Evolutionary conservation across 2,329 filamentous ascomycete genomes (phyloP), one percentile per base, ranked within the genome.

Genomic region (Ceratocystis cacaofunesta): DNA sequence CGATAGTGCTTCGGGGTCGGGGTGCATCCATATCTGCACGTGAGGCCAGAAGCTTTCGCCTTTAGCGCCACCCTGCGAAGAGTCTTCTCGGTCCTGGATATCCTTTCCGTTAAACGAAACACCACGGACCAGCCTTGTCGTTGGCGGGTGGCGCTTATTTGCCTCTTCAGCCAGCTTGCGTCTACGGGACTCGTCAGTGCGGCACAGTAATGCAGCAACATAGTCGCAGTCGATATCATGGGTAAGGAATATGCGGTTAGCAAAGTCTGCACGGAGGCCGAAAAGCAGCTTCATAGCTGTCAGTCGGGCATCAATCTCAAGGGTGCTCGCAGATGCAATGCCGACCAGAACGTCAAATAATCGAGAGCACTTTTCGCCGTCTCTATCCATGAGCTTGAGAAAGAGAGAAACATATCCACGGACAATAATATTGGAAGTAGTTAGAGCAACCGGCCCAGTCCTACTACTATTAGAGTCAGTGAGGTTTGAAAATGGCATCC

Each of bases 251-350:
- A 96, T 81, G 57, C 86, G 82, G 69, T 92, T 84, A 8, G 87
- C 84, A 72, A 88, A 90, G 74, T 96, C 90, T 25, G 90, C 90
- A 67, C 92, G 84, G 36, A 96, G 77, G 55, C 92, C 85, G 72
- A 95, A 92, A 1, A 96, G 77, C 55, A 92, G 76, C 71, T 89
- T 90, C 78, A 92, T 83, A 1, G 87, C 85, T 12, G 85, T 86
- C 30, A 94, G 76, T 5, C 89, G 85, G 63, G 88, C 85, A 74
- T 89, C 85, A 5, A 81, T 77, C 67, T 88, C 86, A 68, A 82
- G 84, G 41, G 79, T 77, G 32, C 78, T 79, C 17, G 81, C 81
- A 69, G 80, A 81, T 5, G 82, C 84, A 69, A 91, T 84, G 63
- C 79, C 78, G 52, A 92, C 76, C 4, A 92, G 75, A 7, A 82